phyloP scores from a whole-genome alignment of 2,329 filamentous ascomycete genomes.

The Hypoxylon sp. region DNA sequence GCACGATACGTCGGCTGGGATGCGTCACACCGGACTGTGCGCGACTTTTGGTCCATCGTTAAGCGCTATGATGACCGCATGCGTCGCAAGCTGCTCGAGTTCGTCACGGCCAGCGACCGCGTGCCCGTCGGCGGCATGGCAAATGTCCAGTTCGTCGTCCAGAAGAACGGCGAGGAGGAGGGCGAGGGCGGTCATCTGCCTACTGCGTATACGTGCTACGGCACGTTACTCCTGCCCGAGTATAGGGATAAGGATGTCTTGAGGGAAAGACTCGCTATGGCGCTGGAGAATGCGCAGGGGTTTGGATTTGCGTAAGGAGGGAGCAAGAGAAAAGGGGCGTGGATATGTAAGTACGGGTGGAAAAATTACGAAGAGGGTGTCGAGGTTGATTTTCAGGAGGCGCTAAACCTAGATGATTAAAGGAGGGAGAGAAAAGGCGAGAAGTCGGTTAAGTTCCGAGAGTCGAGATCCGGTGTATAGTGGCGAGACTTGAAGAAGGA shows the following conservation, averaged over 20 bases:
- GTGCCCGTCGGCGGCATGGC: slow-evolving; percentile 89
- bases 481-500: background rate
- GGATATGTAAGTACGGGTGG: background rate
- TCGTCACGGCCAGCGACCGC: slow-evolving; percentile 93
- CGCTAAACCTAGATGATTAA: background rate
- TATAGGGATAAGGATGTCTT: slow-evolving; percentile 81
- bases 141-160: slow-evolving; percentile 86
- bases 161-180: slow-evolving; percentile 78
- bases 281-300: slow-evolving; percentile 88
- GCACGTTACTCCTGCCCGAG: slow-evolving; percentile 86
- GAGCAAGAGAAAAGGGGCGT: too few relatives aligned
- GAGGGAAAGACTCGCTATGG: slow-evolving; percentile 82
- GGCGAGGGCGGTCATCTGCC: slow-evolving; percentile 74
- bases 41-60: slow-evolving; percentile 88
- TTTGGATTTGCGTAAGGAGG: slow-evolving; percentile 81
- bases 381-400: too few relatives aligned
- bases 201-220: slow-evolving; percentile 94
- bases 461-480: background rate
- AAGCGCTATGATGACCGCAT: slow-evolving; percentile 76
- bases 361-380: background rate
- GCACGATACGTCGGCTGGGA: slow-evolving; percentile 88
- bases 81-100: slow-evolving; percentile 85
- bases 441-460: background rate
- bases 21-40: slow-evolving; percentile 76
- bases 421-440: background rate